Conservation (phyloP, 306 rosid genomes). For the Fragaria nilgerrensis region DNA sequence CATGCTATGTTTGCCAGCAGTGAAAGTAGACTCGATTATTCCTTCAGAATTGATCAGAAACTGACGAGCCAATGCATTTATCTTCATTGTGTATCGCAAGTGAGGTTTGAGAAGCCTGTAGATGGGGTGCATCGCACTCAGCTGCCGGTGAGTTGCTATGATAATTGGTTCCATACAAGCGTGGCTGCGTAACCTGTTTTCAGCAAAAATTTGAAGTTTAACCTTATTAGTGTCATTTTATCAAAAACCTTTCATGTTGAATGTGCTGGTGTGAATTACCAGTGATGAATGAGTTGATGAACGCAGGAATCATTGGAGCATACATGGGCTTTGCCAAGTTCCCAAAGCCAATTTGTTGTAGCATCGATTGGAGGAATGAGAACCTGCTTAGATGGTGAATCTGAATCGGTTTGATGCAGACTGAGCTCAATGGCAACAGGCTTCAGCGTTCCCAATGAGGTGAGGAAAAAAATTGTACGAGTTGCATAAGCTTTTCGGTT, state of each 20-base stretch:
- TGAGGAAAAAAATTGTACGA: slow-evolving; percentile 58
- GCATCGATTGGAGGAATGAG: slow-evolving; percentile 73
- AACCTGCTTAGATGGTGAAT: slow-evolving; percentile 51
- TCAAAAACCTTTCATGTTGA: background rate
- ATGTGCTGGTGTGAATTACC: slow-evolving; percentile 38
- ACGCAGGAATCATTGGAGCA: slow-evolving; percentile 84
- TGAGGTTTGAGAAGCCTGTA: slow-evolving; percentile 79
- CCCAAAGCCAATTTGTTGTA: slow-evolving; percentile 76
- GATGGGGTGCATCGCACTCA: slow-evolving; percentile 85
- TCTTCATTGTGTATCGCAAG: slow-evolving; percentile 83
- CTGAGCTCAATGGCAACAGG: slow-evolving; percentile 92
- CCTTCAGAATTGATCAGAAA: slow-evolving; percentile 61
- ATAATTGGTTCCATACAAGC: slow-evolving; percentile 72
- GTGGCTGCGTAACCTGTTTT: slow-evolving; percentile 68
- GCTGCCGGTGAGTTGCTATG: slow-evolving; percentile 69
- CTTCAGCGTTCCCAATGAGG: slow-evolving; percentile 61
- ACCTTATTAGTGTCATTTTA: background rate
- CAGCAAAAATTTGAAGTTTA: background rate
- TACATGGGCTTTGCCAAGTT: slow-evolving; percentile 83
- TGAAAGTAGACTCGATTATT: slow-evolving; percentile 64
- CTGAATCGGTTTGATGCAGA: slow-evolving; percentile 52
- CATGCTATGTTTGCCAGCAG: slow-evolving; percentile 75
- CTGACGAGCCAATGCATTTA: slow-evolving; percentile 79
- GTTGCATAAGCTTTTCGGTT: slow-evolving; percentile 86
- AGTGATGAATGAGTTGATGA: slow-evolving; percentile 87